Evolutionary conservation across 2,329 filamentous ascomycete species (phyloP).

Genomic region (Chaetomium olivaceum): DNA sequence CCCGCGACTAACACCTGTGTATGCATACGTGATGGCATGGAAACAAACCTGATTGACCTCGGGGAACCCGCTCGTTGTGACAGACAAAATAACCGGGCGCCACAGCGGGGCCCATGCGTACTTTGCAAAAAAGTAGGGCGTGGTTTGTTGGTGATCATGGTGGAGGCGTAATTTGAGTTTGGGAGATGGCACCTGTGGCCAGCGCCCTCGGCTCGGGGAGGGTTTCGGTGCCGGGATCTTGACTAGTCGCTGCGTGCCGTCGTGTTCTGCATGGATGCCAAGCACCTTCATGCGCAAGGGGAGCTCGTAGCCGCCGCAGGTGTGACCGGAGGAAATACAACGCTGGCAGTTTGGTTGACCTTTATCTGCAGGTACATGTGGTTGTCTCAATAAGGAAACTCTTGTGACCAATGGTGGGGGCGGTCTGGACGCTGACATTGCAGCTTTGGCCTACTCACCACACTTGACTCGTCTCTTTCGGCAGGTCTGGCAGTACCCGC

Average conservation of each 20-base stretch:
- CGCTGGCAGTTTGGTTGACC: slow-evolving; percentile 1
- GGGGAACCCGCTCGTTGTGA: neutral
- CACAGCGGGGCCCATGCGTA: slow-evolving; percentile 10
- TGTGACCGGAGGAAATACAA: slow-evolving; percentile 4
- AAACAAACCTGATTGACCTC: slow-evolving; percentile 6
- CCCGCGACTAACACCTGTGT: neutral
- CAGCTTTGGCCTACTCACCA: neutral
- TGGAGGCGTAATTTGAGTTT: neutral
- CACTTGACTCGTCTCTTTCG: slow-evolving; percentile 14
- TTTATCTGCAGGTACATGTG: neutral
- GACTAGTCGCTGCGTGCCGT: neutral
- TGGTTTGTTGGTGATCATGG: neutral
- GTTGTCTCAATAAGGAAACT: neutral
- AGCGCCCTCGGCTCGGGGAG: neutral
- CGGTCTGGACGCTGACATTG: neutral
- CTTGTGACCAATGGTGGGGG: neutral
- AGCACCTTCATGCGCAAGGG: slow-evolving; percentile 2
- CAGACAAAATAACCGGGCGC: slow-evolving; percentile 2
- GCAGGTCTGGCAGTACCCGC: slow-evolving; percentile 15
- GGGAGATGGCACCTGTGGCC: neutral
- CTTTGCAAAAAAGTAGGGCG: slow-evolving; percentile 3
- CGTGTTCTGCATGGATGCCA: slow-evolving; percentile 1
- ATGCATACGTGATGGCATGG: slow-evolving; percentile 1
- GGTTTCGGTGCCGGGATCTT: neutral
- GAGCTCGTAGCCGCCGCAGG: slow-evolving; percentile 12